A percentile compares a stretch with the other conserved stretches of the same genome.
These are phyloP conservation scores for Tulasnella sp. DNA, from an alignment of 768 basidiomycete genomes.

Conservation along the genomic window DNA sequence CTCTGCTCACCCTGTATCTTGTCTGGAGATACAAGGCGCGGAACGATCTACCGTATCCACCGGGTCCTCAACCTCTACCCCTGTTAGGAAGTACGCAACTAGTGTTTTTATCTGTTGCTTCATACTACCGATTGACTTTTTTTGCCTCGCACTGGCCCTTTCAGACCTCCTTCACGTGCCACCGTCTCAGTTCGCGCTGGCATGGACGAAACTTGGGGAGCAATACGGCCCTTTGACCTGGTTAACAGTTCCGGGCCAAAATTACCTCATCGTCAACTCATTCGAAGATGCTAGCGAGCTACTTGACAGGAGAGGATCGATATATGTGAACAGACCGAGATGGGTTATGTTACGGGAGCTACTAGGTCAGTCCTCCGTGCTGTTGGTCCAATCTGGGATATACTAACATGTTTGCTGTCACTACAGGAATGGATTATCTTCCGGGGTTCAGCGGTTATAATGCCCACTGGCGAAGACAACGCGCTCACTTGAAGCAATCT, in stretches of 20 bases:
- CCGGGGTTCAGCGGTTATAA: neutral
- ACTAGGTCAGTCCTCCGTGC: neutral
- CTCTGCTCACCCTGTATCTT: too few relatives aligned
- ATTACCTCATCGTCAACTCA: slow-evolving; percentile 22
- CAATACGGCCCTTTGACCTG: slow-evolving; percentile 15
- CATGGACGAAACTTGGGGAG: slow-evolving; percentile 2
- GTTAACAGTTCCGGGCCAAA: slow-evolving; percentile 18
- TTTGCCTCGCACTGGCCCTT: too few relatives aligned
- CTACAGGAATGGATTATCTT: neutral
- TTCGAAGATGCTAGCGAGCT: slow-evolving; percentile 24
- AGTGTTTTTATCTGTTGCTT: too few relatives aligned
- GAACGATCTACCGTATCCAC: too few relatives aligned
- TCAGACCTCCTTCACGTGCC: neutral
- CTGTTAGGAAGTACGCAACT: too few relatives aligned
- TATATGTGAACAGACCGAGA: slow-evolving; percentile 26
- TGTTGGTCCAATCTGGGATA: neutral
- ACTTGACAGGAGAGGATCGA: slow-evolving; percentile 26
- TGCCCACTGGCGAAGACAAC: neutral
- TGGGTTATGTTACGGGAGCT: neutral
- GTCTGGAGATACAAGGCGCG: too few relatives aligned
- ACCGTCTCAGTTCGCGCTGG: neutral
- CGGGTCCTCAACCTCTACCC: too few relatives aligned
- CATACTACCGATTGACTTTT: too few relatives aligned
- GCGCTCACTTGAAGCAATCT: neutral
- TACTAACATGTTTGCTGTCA: neutral